Base-by-base conservation (phyloP, 2,329 filamentous ascomycete genomes). In the Aspergillus sp. region DNA sequence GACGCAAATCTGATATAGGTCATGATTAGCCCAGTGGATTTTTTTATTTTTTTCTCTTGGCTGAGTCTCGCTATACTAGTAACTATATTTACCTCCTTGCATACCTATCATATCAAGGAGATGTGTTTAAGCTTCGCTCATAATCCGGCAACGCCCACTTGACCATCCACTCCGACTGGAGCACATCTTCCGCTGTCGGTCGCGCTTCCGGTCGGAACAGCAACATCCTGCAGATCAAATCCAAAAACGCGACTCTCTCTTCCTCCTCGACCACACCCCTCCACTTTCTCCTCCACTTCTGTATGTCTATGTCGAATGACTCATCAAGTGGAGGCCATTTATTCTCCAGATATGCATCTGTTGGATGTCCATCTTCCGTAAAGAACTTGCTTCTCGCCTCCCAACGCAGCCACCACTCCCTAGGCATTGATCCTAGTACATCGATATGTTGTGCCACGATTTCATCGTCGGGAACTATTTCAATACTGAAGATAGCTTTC, bases 401-500 rank as follows among this genome's bases (percentile, higher is more conserved):
- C 67, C 65, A 68, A 1, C 32, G 41, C 13, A 25, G 15, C 65
- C 63, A 68, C 67, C 63, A 70, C 3, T 65, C 51, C 2, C 19
- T 25, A 8, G 67, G 66, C 57, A 68, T 62, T n/a, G 56, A 45
- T 5, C 67, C 69, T 3, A 70, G 58, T 19, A 68, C 55, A 55
- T 72, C 65, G 8, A 69, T 51, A 17, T 70, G 64, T 23, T 71
- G 63, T 17, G 64, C 52, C 2, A 62, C 28, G 19, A 68, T 55
- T 17, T 69, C 57, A 59, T 72, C 65, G 1, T 48, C 61, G 36
- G 32, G 10, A 1, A 59, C 32, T 51, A 55, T 62, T 12, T 69
- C 52, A 13, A 43, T 65, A 48, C 63, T 65, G 36, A 69, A 67
- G 30, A 70, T 60, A 0, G 67, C 57, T 45, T 70, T 69, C 65